Evolutionary conservation across 108 stramenopile species (phyloP), one percentile per base, ranked within the genome.

Genomic region (Discostella pseudostelligera): DNA sequence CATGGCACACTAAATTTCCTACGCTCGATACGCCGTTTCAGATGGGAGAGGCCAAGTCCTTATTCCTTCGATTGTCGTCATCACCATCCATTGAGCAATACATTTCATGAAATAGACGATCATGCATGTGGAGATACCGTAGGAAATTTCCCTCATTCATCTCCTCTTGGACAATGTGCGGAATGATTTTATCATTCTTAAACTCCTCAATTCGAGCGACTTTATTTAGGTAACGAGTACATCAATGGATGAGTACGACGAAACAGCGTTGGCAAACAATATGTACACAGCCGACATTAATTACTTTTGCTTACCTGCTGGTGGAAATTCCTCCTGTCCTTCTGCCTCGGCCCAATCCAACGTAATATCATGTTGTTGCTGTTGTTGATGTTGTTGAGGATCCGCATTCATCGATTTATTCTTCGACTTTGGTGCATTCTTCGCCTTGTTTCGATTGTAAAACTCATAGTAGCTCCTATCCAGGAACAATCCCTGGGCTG

Each of bases 401-500:
- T 32, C 32, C 3, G 32, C 5, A 32, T 32, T 32, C 3, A 24
- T 67, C 55, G 20, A 72, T 37, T 40, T 85, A 81, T 42, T 50
- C 48, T 20, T 44, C 54, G 24, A 40, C 37, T 77, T 78, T 39
- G 79, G 62, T 13, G 42, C 56, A 44, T 61, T 78, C 63, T 87
- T 85, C 9, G 81, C 59, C 61, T 80, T 81, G 49, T 60, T 69
- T 35, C 36, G 54, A 72, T 92, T 92, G 74, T 89, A 92, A 9
- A 75, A 59, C 7, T 79, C 89, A 69, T 86, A 95, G 71, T 74
- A 88, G 56, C 84, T 85, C 83, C 90, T 87, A 69, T 95, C 94
- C 26, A 93, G 62, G 58, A 89, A 95, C 46, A 95, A 59, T 0
- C 94, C 94, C 60, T 95, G 89, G 0, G 91, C 83, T 22, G 94